A percentile compares a stretch with the other conserved stretches of the same genome.
Evolutionary conservation across 371 early-diverging fungal species (phyloP).

Genomic region (Mycotypha africana): DNA sequence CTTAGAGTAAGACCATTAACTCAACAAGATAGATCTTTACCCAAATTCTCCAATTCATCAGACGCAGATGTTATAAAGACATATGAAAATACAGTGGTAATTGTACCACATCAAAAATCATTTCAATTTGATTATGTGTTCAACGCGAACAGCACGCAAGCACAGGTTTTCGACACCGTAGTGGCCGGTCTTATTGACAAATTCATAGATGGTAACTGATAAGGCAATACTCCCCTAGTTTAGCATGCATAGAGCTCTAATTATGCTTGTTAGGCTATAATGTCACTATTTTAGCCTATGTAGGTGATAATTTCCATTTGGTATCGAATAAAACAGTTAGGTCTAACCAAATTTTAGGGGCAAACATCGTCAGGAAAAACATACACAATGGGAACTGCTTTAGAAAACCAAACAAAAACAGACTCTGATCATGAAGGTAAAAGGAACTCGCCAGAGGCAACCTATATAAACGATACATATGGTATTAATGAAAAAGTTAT

Average conservation of each 20-base stretch:
- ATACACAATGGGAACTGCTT: constrained; percentile 94
- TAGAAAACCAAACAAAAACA: constrained; percentile 49
- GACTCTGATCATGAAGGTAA: constrained; percentile 50
- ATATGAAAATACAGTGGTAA: constrained; percentile 30
- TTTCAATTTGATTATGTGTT: constrained; percentile 83
- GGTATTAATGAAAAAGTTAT: not conserved
- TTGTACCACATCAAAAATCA: constrained; percentile 47
- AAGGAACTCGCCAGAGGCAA: not conserved
- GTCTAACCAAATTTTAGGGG: constrained; percentile 29
- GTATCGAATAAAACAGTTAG: not conserved
- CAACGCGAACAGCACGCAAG: constrained; percentile 62
- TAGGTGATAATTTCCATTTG: constrained; percentile 20
- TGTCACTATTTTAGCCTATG: constrained; percentile 96
- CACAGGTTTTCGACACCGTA: constrained; percentile 65
- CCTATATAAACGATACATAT: no score
- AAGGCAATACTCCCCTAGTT: no score
- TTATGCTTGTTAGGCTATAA: constrained; percentile 79
- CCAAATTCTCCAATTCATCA: constrained; percentile 36
- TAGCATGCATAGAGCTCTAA: no score
- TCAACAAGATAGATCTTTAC: constrained; percentile 39
- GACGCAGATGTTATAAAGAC: constrained; percentile 39
- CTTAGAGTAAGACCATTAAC: constrained; percentile 56
- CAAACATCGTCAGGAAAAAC: constrained; percentile 98
- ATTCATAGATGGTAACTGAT: constrained; percentile 86
- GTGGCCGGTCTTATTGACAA: constrained; percentile 72